Conservation (phyloP, 441 rosid genomes). For the Hura crepitans region DNA sequence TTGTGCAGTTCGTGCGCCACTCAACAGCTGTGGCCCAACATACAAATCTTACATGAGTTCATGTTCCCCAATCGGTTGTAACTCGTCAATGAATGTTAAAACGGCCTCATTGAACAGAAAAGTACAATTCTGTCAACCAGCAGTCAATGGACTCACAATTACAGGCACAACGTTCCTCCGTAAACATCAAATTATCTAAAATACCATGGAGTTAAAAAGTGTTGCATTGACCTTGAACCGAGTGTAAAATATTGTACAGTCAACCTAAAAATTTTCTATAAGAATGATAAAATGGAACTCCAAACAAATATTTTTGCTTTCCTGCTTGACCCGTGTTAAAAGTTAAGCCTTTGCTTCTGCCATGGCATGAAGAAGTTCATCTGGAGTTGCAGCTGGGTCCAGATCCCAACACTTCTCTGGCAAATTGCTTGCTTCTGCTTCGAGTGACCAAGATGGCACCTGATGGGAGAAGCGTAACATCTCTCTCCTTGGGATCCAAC, state of each 20-base stretch:
- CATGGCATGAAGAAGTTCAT: conserved; percentile 65
- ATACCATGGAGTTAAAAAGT: conserved; percentile 37
- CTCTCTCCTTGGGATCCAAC: conserved; percentile 86
- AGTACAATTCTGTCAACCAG: conserved; percentile 26
- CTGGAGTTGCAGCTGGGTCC: conserved; percentile 98
- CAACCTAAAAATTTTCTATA: conserved; percentile 52
- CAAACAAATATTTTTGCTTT: conserved; percentile 31
- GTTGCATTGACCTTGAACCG: conserved; percentile 38
- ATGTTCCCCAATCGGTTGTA: conserved; percentile 24
- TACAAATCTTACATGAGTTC: conserved; percentile 25
- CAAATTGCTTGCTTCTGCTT: conserved; percentile 50
- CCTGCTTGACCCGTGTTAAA: conserved; percentile 30
- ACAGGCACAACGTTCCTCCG: conserved; percentile 26
- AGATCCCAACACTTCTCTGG: conserved; percentile 89
- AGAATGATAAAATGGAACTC: conserved; percentile 50
- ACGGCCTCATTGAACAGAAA: conserved; percentile 14
- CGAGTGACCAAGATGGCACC: conserved; percentile 84
- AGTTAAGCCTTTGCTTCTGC: conserved; percentile 40
- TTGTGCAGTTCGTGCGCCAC: not conserved
- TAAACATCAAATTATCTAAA: conserved; percentile 39
- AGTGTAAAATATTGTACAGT: conserved; percentile 61
- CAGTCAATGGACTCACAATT: conserved; percentile 33
- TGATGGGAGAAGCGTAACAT: conserved; percentile 88
- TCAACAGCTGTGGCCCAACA: not conserved
- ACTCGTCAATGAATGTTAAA: conserved; percentile 25